These are phyloP conservation scores for Apophysomyces ossiformis DNA, from an alignment of 371 early-diverging fungal species.

Conservation along the genomic window DNA sequence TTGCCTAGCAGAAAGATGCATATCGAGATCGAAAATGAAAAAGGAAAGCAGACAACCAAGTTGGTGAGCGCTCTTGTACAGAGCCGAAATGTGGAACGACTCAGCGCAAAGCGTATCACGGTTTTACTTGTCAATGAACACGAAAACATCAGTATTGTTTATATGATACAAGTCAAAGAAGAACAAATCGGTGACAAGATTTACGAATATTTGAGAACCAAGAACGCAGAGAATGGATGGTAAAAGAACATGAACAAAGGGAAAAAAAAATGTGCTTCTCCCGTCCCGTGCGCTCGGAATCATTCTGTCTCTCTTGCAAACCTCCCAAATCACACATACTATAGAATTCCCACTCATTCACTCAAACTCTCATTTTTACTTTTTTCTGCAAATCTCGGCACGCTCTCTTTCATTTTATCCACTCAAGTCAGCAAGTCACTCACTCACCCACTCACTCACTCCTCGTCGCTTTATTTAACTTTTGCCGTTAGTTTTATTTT, in stretches of 20 bases:
- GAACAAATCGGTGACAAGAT: conserved; percentile 45
- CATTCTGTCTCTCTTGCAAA: no score
- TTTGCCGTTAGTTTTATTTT: background rate
- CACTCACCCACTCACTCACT: background rate
- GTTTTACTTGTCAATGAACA: conserved; percentile 41
- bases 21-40: conserved; percentile 53
- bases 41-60: conserved; percentile 23
- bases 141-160: conserved; percentile 41
- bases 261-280: background rate
- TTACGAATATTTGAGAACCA: conserved; percentile 41
- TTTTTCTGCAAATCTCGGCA: background rate
- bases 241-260: conserved; percentile 10
- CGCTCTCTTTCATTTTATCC: conserved; percentile 7
- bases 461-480: background rate
- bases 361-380: background rate
- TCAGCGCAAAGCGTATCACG: conserved; percentile 38
- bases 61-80: conserved; percentile 45
- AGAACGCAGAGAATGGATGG: conserved; percentile 49
- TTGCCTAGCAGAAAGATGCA: conserved; percentile 46
- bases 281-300: background rate
- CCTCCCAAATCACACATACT: background rate
- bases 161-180: conserved; percentile 52
- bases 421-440: background rate
- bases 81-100: conserved; percentile 48
- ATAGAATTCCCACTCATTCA: conserved; percentile 1